These are phyloP conservation scores for Pestalotiopsis sp. DNA, from an alignment of 2,329 filamentous ascomycete species.

Conservation along the genomic window DNA sequence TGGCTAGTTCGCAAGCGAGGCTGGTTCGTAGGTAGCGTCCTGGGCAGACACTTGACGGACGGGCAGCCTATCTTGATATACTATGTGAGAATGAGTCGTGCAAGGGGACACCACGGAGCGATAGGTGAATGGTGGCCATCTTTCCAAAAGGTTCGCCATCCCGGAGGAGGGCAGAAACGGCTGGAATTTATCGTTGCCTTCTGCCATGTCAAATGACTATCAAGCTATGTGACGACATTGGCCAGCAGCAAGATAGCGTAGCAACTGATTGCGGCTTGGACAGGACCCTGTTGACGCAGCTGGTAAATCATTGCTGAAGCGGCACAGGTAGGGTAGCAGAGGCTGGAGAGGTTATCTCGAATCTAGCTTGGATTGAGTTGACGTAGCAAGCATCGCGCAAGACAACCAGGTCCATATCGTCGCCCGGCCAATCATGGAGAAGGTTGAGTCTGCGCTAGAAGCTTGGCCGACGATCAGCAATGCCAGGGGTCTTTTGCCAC, in stretches of 20 bases:
- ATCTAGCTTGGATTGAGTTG: constrained; percentile 3
- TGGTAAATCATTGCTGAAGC: constrained; percentile 4
- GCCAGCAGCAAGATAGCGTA: background rate
- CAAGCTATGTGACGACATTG: constrained; percentile 13
- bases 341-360: constrained; percentile 7
- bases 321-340: constrained; percentile 2
- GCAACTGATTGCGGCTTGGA: background rate
- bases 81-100: constrained; percentile 9
- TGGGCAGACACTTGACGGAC: no score
- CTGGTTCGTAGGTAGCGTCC: background rate
- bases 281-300: background rate
- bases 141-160: constrained; percentile 25
- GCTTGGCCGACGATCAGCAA: constrained; percentile 11
- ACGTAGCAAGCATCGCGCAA: background rate
- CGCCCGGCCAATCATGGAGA: background rate
- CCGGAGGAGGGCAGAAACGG: constrained; percentile 13
- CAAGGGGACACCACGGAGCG: constrained; percentile 30
- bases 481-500: constrained; percentile 3
- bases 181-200: constrained; percentile 16
- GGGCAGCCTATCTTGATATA: constrained; percentile 11
- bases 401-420: background rate
- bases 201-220: background rate
- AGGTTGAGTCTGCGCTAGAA: background rate
- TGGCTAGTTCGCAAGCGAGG: constrained; percentile 1
- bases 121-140: constrained; percentile 28